Conservation (phyloP, 179 eudicot species). For the Gypsophila paniculata region DNA sequence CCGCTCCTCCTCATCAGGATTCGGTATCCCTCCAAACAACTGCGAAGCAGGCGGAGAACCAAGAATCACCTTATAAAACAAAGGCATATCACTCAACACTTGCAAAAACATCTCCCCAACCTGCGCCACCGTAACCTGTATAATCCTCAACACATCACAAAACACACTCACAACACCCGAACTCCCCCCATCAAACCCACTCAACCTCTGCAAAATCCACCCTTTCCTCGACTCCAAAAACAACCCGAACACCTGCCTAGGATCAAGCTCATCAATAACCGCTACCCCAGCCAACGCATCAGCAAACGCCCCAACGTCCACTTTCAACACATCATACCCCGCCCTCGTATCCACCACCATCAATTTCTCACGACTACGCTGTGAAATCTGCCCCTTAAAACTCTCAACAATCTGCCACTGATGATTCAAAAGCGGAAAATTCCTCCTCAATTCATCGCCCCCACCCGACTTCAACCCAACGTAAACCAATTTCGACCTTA, state of each 20-base stretch:
- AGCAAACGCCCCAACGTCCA: constrained; percentile 49
- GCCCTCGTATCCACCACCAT: constrained; percentile 34
- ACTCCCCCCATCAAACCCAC: constrained; percentile 31
- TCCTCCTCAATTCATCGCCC: constrained; percentile 45
- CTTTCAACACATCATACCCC: constrained; percentile 28
- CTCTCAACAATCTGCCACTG: constrained; percentile 99
- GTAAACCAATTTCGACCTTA: constrained; percentile 72
- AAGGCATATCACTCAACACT: constrained; percentile 80
- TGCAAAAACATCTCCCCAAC: constrained; percentile 91
- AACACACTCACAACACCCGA: constrained; percentile 51
- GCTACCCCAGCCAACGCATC: constrained; percentile 89
- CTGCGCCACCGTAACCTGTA: constrained; percentile 83
- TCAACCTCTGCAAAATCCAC: constrained; percentile 71
- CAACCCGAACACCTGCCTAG: constrained; percentile 57
- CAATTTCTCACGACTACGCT: constrained; percentile 79
- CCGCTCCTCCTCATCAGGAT: constrained; percentile 86
- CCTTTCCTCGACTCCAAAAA: constrained; percentile 74
- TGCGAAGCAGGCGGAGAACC: constrained; percentile 87
- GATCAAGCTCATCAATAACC: constrained; percentile 70
- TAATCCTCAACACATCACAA: constrained; percentile 76
- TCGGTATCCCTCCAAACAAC: constrained; percentile 85
- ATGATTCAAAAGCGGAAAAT: constrained; percentile 78
- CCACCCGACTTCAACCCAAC: constrained; percentile 34
- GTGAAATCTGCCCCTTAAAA: constrained; percentile 83
- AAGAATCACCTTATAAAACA: constrained; percentile 80